Base-by-base conservation (phyloP, 352 stramenopile genomes). In the Pythium rhizo-oryzae region DNA sequence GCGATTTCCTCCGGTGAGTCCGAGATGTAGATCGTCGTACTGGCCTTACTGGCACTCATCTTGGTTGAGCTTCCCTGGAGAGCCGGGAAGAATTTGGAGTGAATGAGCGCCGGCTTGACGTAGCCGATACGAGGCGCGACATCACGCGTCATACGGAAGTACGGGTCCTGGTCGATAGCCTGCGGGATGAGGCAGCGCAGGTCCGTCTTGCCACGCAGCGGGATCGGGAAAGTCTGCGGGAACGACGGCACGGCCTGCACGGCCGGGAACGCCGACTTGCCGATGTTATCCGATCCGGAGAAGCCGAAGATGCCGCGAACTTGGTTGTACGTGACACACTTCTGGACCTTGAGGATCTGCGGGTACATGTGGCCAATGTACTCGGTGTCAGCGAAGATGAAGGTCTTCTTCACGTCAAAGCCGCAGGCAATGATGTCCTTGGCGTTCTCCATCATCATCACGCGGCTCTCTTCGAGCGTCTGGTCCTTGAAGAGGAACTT, bases 401-500 rank as follows among this genome's bases (percentile, higher is more conserved):
- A 99, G 8, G 98, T 99, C 77, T 99, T 99, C 47, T 98, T 96
- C 44, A 90, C 77, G 74, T 98, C 89, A 66, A 98, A 98, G 46
- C 93, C 94, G 74, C 97, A 99, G 1, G 98, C 98, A 70, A 99
- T 99, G 74, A 99, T 99, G 82, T 99, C 98, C 74, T 99, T 99
- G 52, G 97, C 97, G 86, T 99, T 99, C 77, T 99, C 97, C 65
- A 94, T 96, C 56, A 97, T 98, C 76, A 99, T 95, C 33, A 87
- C 69, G 54, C 97, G 85, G 67, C 84, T 94, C 70, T 97, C 85
- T 62, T 91, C 88, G 24, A 96, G 76, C 60, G 90, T 95, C 71
- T 97, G 87, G 68, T 99, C 96, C 82, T 99, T 99, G 83, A 99
- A 99, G 12, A 99, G 75, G 70, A 99, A 99, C 82, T 99, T 99